Conservation (phyloP, 371 early-diverging fungal species). For the Cokeromyces recurvatus region DNA sequence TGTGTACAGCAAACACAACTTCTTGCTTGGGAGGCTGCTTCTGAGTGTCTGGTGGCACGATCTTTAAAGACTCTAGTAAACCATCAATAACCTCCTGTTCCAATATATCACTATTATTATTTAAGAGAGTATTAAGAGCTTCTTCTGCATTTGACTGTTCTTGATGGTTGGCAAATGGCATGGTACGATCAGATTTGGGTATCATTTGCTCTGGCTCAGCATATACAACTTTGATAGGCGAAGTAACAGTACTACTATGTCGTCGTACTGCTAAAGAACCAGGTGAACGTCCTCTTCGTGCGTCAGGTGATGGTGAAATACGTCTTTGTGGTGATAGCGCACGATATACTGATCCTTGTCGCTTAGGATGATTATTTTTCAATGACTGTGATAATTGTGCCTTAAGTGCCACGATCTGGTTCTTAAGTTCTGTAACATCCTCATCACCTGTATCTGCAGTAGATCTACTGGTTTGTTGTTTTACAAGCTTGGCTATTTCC, state of each 20-base stretch:
- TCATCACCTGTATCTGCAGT: conserved; percentile 12
- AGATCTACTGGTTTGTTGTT: conserved; percentile 20
- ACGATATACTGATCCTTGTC: conserved; percentile 37
- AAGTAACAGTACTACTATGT: not conserved
- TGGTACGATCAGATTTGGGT: conserved; percentile 30
- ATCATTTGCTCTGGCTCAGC: conserved; percentile 37
- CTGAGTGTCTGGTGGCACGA: conserved; percentile 84
- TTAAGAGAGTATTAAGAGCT: conserved; percentile 24
- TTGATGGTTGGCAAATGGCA: not conserved
- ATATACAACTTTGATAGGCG: conserved; percentile 23
- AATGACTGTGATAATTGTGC: conserved; percentile 44
- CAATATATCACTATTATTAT: conserved; percentile 38
- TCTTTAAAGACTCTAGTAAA: conserved; percentile 75
- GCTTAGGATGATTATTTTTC: conserved; percentile 32
- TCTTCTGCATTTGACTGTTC: conserved; percentile 48
- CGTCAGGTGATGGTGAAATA: conserved; percentile 23
- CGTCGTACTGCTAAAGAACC: conserved; percentile 27
- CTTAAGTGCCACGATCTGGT: conserved; percentile 48
- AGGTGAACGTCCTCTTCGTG: conserved; percentile 38
- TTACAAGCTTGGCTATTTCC: conserved; percentile 60
- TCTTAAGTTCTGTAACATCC: conserved; percentile 44
- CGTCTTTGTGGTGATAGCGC: conserved; percentile 30
- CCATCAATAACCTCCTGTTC: conserved; percentile 87
- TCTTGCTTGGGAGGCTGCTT: conserved; percentile 77
- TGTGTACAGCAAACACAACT: conserved; percentile 91